Evolutionary conservation across 2,329 filamentous ascomycete species (phyloP).

Genomic region (Scleromitrula shiraiana): DNA sequence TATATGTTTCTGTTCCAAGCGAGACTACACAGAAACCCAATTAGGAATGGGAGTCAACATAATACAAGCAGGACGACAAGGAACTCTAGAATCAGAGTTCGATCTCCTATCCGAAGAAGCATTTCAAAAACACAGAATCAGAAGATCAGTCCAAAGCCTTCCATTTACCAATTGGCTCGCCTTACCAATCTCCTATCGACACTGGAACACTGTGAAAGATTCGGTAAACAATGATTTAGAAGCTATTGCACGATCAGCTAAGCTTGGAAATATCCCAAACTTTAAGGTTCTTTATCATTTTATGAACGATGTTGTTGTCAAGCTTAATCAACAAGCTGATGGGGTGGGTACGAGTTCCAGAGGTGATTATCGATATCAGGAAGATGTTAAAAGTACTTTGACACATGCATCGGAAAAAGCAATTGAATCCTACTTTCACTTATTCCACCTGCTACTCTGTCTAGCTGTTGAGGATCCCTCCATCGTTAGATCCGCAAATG

Average conservation of each 20-base stretch:
- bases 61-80: neutral
- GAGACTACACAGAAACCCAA: constrained; percentile 31
- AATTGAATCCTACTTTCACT: constrained; percentile 44
- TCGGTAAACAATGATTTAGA: neutral
- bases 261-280: constrained; percentile 16
- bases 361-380: neutral
- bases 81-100: constrained; percentile 35
- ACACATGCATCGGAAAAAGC: constrained; percentile 44
- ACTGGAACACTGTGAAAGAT: neutral
- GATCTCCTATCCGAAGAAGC: constrained; percentile 39
- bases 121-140: constrained; percentile 31
- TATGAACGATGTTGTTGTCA: constrained; percentile 44
- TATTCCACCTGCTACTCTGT: constrained; percentile 44
- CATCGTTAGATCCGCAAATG: constrained; percentile 36
- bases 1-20: constrained; percentile 40
- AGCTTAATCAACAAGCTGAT: constrained; percentile 34
- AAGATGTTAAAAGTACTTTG: constrained; percentile 33
- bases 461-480: constrained; percentile 32
- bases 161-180: constrained; percentile 38
- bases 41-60: constrained; percentile 37
- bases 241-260: constrained; percentile 23
- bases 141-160: constrained; percentile 36
- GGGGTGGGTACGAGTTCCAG: constrained; percentile 13
- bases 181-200: constrained; percentile 29
- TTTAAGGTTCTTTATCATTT: constrained; percentile 37